Evolutionary conservation across 805 yeast species (phyloP), one percentile per base, ranked within the genome.

Genomic region (Starmera pachycereana): DNA sequence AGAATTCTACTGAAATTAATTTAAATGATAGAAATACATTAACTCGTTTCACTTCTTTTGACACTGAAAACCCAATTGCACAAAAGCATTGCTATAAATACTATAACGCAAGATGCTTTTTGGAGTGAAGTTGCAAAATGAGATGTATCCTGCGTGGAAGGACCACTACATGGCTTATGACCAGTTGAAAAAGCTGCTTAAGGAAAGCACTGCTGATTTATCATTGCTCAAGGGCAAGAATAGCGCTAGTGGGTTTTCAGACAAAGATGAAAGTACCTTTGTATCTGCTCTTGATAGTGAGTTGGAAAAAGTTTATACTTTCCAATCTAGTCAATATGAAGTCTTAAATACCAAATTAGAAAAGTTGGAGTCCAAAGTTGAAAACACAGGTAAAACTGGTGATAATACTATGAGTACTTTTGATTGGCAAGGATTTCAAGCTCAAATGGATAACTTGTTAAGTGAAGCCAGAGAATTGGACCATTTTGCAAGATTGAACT

Each of bases 131-230:
- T 69, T 90, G 41, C 80, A 81, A 40, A 78, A 76, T 48, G 97
- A 89, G 58, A 76, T 77, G 30, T 87, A 83, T 61, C 77, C 78
- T 36, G 95, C 97, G 2, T 90, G 98, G 98, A 81, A 75, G 58
- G 73, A 71, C 29, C 70, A 77, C 53, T 84, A 83, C 56, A 70
- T 84, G 44, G 66, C 74, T 54, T 84, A 84, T 56, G 83, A 73
- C 49, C 62, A 62, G 32, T 62, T 84, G 54, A 83, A 83, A 60
- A 76, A 72, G 49, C 62, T 81, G 29, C 61, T 84, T 51, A 83
- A 81, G 57, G 94, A 84, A 55, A 78, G 76, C 38, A 74, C 78
- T 12, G 65, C 72, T 33, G 57, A 54, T 13, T 39, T 44, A 30
- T 59, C 43, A 28, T 37, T 54, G n/a, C 41, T 52, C 32, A 48